Evolutionary conservation across 2,329 filamentous ascomycete genomes (phyloP).

Genomic region (Colletotrichum cordylinicola): DNA sequence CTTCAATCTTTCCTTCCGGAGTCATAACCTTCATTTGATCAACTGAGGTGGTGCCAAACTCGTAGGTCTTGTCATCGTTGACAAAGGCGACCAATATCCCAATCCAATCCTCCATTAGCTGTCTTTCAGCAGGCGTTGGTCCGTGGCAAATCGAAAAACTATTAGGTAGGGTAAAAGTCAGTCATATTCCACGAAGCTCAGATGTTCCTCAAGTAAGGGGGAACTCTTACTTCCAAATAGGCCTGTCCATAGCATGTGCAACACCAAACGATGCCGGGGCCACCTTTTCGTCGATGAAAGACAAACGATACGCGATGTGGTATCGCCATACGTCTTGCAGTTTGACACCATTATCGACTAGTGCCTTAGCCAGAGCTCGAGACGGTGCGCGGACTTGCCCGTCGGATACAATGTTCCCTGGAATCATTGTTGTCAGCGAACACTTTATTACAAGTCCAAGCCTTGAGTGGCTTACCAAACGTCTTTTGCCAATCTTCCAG

Average conservation of each 20-base stretch:
- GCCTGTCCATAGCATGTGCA: constrained; percentile 46
- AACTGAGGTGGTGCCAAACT: constrained; percentile 36
- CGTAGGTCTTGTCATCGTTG: constrained; percentile 30
- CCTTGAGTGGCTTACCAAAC: constrained; percentile 33
- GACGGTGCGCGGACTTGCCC: constrained; percentile 43
- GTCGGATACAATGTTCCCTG: constrained; percentile 39
- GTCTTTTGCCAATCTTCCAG: constrained; percentile 39
- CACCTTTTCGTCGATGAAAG: constrained; percentile 44
- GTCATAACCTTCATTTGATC: constrained; percentile 42
- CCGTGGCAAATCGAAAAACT: constrained; percentile 44
- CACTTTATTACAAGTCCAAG: background rate
- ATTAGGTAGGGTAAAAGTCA: background rate
- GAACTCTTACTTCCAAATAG: constrained; percentile 44
- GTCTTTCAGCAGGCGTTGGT: constrained; percentile 36
- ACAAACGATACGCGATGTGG: constrained; percentile 44
- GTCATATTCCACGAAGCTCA: background rate
- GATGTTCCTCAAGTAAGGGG: background rate
- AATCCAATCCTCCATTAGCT: constrained; percentile 44
- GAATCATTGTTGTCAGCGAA: background rate
- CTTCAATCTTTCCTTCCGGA: constrained; percentile 34
- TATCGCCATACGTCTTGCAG: constrained; percentile 45
- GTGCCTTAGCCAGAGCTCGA: constrained; percentile 35
- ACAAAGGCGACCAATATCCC: constrained; percentile 42
- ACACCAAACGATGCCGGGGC: constrained; percentile 39
- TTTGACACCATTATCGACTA: constrained; percentile 35